Percentiles rank a stretch among this genome's conserved stretches.
Evolutionary conservation across 192 early-diverging fungal species (phyloP).

Genomic region (Coemansia aciculifera): DNA sequence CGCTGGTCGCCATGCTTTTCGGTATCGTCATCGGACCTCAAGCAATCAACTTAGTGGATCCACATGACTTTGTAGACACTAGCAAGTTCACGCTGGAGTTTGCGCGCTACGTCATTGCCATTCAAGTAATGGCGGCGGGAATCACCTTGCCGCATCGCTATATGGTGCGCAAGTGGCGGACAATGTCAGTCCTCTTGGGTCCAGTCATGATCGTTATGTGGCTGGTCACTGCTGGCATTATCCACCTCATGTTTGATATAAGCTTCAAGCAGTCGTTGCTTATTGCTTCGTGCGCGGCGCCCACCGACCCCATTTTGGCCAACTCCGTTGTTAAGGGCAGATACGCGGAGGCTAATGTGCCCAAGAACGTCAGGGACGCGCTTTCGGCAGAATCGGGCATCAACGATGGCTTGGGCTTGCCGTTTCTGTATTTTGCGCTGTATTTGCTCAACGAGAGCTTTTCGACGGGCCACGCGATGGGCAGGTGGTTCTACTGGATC

Average conservation of each 20-base stretch:
- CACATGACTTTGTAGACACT: conserved; percentile 51
- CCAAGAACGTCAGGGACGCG: conserved; percentile 74
- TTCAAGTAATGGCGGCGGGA: conserved; percentile 83
- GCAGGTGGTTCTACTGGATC: conserved; percentile 76
- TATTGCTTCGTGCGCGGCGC: conserved; percentile 82
- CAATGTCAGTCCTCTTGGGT: conserved; percentile 71
- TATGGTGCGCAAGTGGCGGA: conserved; percentile 69
- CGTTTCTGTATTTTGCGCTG: conserved; percentile 75
- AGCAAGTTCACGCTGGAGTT: conserved; percentile 71
- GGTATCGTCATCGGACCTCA: conserved; percentile 85
- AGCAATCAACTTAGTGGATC: conserved; percentile 71
- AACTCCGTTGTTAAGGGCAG: conserved; percentile 93
- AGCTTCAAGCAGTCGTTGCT: conserved; percentile 63
- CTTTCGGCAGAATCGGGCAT: conserved; percentile 81
- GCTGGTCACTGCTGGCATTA: conserved; percentile 67
- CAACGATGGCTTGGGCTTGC: conserved; percentile 87
- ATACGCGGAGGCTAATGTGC: conserved; percentile 91
- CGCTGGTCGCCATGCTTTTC: conserved; percentile 79
- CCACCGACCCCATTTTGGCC: conserved; percentile 93
- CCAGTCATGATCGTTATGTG: conserved; percentile 88
- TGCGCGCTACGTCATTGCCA: conserved; percentile 78
- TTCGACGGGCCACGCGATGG: conserved; percentile 64
- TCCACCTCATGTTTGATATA: conserved; percentile 54
- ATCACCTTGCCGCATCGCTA: conserved; percentile 80
- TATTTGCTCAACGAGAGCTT: conserved; percentile 62